These are phyloP conservation scores for Aspergillus taichungensis DNA, from an alignment of 495 filamentous ascomycete genomes.

Conservation along the genomic window DNA sequence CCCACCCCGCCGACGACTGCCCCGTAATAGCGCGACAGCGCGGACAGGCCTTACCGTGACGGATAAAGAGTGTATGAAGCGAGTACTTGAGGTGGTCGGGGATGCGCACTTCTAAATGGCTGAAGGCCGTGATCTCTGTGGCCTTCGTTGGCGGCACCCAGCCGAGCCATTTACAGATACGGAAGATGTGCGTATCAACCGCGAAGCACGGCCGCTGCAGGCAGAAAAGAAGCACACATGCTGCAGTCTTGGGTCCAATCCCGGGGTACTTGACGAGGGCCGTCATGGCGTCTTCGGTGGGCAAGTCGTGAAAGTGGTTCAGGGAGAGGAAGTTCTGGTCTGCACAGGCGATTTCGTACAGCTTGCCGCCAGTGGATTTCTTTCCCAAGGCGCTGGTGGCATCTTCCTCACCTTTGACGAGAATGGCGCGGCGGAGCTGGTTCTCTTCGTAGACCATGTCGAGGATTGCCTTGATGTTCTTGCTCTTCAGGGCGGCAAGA, in stretches of 20 bases:
- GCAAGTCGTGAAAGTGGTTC: constrained; percentile 65
- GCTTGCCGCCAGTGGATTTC: constrained; percentile 30
- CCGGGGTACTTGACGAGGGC: constrained; percentile 71
- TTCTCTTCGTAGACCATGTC: constrained; percentile 71
- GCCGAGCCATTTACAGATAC: constrained; percentile 73
- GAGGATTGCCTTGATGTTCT: constrained; percentile 71
- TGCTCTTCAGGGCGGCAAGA: constrained; percentile 57
- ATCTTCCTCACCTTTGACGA: constrained; percentile 15
- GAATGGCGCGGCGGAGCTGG: constrained; percentile 34
- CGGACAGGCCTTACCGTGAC: constrained; percentile 73
- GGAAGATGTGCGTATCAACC: constrained; percentile 78
- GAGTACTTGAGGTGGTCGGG: constrained; percentile 84
- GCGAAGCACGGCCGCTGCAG: constrained; percentile 70
- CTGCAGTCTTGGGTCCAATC: constrained; percentile 85
- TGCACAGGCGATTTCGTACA: constrained; percentile 43
- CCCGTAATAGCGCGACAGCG: constrained; percentile 59
- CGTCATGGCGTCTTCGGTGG: constrained; percentile 59
- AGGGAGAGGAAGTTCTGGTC: constrained; percentile 57
- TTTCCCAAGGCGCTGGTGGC: not conserved
- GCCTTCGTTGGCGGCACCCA: constrained; percentile 62
- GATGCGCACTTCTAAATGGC: constrained; percentile 71
- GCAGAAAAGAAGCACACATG: constrained; percentile 78
- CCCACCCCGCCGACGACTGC: constrained; percentile 35
- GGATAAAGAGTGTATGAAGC: constrained; percentile 79
- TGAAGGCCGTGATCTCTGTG: constrained; percentile 61